Percentiles rank a stretch among this genome's conserved stretches.
These are phyloP conservation scores for Tulasnella sp. DNA, from an alignment of 768 basidiomycete species.

Conservation along the genomic window DNA sequence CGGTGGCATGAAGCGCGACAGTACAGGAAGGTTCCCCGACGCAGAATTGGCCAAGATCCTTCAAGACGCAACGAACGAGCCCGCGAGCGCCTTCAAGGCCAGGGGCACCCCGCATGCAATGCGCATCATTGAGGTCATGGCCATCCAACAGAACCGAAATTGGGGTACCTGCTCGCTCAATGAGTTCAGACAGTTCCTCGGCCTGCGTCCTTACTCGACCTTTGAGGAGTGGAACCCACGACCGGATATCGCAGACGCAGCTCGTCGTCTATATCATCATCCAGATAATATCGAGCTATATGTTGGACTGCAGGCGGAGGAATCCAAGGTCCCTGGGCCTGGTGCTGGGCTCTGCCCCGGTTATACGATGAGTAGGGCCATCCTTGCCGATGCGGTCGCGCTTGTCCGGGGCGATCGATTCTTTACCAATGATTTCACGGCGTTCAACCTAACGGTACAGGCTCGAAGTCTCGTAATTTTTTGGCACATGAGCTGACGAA, in stretches of 20 bases:
- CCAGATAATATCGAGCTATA: slow-evolving; percentile 74
- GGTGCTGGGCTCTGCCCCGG: slow-evolving; percentile 78
- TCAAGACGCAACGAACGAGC: slow-evolving; percentile 15
- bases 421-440: slow-evolving; percentile 64
- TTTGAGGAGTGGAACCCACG: slow-evolving; percentile 80
- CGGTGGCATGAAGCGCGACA: neutral
- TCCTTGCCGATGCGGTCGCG: slow-evolving; percentile 19
- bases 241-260: slow-evolving; percentile 38
- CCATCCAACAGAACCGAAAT: slow-evolving; percentile 16
- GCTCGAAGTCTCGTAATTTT: neutral
- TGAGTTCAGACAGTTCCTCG: slow-evolving; percentile 74
- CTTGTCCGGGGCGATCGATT: slow-evolving; percentile 44
- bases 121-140: slow-evolving; percentile 19
- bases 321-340: neutral
- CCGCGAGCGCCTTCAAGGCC: slow-evolving; percentile 18
- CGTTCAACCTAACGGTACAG: slow-evolving; percentile 50
- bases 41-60: slow-evolving; percentile 15
- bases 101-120: slow-evolving; percentile 17
- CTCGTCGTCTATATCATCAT: slow-evolving; percentile 42
- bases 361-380: slow-evolving; percentile 17
- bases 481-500: neutral
- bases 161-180: slow-evolving; percentile 39
- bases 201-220: slow-evolving; percentile 53
- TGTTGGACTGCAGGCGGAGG: slow-evolving; percentile 36
- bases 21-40: slow-evolving; percentile 12